Conservation (phyloP, 371 early-diverging fungal genomes). For the Mucor plumbeus region DNA sequence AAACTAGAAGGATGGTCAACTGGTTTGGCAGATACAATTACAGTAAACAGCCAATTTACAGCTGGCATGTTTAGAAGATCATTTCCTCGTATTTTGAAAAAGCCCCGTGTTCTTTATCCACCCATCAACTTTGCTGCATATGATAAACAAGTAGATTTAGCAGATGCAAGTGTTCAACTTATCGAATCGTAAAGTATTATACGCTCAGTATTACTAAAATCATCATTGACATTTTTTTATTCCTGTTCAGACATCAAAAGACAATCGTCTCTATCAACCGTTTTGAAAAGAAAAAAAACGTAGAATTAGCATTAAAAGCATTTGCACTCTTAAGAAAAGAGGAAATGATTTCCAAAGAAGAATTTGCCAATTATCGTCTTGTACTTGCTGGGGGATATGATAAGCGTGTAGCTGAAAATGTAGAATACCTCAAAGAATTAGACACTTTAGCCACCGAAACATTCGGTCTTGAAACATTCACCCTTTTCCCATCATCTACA, state of each 20-base stretch:
- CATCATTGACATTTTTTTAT: neutral
- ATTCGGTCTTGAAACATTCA: constrained; percentile 51
- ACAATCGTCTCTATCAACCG: constrained; percentile 86
- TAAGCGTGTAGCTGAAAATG: constrained; percentile 81
- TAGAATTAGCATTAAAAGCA: constrained; percentile 82
- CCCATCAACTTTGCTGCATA: constrained; percentile 81
- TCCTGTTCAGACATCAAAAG: constrained; percentile 34
- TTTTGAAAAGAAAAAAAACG: constrained; percentile 94
- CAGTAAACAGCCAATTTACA: constrained; percentile 93
- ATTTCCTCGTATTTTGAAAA: constrained; percentile 65
- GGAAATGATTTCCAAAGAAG: constrained; percentile 21
- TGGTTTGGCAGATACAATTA: constrained; percentile 82
- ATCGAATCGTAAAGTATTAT: constrained; percentile 57
- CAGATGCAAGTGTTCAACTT: constrained; percentile 58
- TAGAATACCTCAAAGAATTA: constrained; percentile 80
- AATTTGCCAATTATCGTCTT: constrained; percentile 57
- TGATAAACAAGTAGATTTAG: constrained; percentile 59
- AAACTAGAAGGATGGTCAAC: constrained; percentile 86
- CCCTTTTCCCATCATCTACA: constrained; percentile 37
- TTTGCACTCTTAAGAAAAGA: constrained; percentile 62
- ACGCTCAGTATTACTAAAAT: neutral
- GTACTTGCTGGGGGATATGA: constrained; percentile 90
- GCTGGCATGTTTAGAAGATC: constrained; percentile 74
- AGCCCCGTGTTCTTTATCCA: constrained; percentile 84
- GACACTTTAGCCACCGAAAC: constrained; percentile 55